Evolutionary conservation across 2,329 filamentous ascomycete species (phyloP).

Genomic region (Ceratocystiopsis minuta): DNA sequence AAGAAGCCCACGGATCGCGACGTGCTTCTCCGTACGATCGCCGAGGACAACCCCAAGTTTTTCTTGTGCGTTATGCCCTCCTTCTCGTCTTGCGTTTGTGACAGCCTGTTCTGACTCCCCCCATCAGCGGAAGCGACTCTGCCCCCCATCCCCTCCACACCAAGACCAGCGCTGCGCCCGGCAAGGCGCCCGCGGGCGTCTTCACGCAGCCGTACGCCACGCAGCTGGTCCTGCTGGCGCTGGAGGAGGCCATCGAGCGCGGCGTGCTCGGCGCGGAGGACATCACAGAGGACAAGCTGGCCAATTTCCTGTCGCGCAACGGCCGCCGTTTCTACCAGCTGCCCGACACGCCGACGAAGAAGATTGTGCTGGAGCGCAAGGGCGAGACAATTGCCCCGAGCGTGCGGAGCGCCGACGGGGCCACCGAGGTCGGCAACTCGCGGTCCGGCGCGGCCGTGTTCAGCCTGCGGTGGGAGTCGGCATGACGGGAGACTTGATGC

Average conservation of each 20-base stretch:
- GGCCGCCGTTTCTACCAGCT: slow-evolving; percentile 37
- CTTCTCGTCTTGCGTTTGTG: slow-evolving; percentile 11
- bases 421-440: slow-evolving; percentile 25
- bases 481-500: background rate
- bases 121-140: slow-evolving; percentile 37
- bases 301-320: slow-evolving; percentile 33
- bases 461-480: slow-evolving; percentile 19
- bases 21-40: slow-evolving; percentile 48
- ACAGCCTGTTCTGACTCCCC: background rate
- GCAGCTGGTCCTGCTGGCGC: slow-evolving; percentile 34
- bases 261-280: slow-evolving; percentile 31
- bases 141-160: slow-evolving; percentile 45
- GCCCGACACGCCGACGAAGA: slow-evolving; percentile 13
- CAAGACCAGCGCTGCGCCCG: slow-evolving; percentile 32
- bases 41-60: slow-evolving; percentile 44
- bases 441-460: slow-evolving; percentile 23
- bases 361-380: slow-evolving; percentile 22
- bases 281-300: slow-evolving; percentile 36
- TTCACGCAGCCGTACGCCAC: slow-evolving; percentile 61
- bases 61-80: slow-evolving; percentile 25
- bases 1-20: slow-evolving; percentile 56
- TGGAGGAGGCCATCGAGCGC: slow-evolving; percentile 42
- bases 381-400: slow-evolving; percentile 22
- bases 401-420: slow-evolving; percentile 20
- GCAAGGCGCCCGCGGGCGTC: slow-evolving; percentile 50